Evolutionary conservation across 2,329 filamentous ascomycete genomes (phyloP), one percentile per base, ranked within the genome.

Genomic region (Pezicula radicicola): DNA sequence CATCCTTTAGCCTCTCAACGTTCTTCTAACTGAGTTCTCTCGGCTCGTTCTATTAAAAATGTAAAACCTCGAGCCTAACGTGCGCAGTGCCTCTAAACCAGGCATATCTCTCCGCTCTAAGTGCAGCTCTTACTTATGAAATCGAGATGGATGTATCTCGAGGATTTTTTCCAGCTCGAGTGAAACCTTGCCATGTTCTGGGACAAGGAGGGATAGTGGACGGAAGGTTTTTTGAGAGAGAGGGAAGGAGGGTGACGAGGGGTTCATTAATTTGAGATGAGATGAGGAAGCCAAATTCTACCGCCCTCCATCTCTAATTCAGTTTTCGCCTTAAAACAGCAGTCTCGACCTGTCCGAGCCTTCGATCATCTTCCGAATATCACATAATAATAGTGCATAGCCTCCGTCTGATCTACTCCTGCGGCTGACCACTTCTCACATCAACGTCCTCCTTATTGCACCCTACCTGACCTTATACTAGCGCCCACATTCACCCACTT

Each of bases 41-140:
- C 10, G 43, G 42, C 33, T 53, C 39, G 37, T 55, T 52, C 43
- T 21, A 54, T 42, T 37, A 33, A 48, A 57, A 60, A 55, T 58
- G 28, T 40, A 59, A 51, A 15, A 36, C 54, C 47, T 59, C 33
- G 21, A 60, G 53, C 43, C 49, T 50, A 27, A 60, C 51, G 37
- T 52, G 39, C n/a, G 48, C 53, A 15, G 50, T 60, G 33, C 53
- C 53, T 55, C 48, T 54, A 27, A 56, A 60, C 53, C 57, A 54
- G 46, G 55, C 37, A 30, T 18, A n/a, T 46, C 48, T 44, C 48
- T 57, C 53, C 45, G 40, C 49, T 30, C 54, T 53, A 16, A 55
- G 49, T 43, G 37, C 30, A 44, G 41, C 53, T 57, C 55, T 48
- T 51, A 33, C 21, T 54, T 33, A 30, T 25, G 21, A 39, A 45